Base-by-base conservation (phyloP, 805 yeast species). In the Naumovozyma baii region DNA sequence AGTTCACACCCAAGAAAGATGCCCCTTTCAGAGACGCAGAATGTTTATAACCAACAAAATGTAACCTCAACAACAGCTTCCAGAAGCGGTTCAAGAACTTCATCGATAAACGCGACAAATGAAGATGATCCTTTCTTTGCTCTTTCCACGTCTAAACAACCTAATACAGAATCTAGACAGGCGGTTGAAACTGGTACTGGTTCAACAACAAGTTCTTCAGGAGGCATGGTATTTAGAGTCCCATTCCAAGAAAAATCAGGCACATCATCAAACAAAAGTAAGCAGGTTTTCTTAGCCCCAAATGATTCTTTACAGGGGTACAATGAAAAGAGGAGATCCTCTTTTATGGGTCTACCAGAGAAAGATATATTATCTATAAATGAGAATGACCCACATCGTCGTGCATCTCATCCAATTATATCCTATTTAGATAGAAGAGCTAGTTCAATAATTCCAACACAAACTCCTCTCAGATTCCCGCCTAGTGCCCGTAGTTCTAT, bases 201-300 rank as follows among this genome's bases (percentile, higher is more conserved):
- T 2, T 51, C 57, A 4, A 49, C 54, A 9, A 57, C 64, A 5
- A 56, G 61, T 33, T 55, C 61, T 0, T 50, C 55, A 4, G 54
- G 52, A 31, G 66, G 66, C 14, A 54, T 61, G 62, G 52, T 59
- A 20, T 82, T 82, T 54, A 68, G 92, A 51, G 64, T 76, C 13
- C 90, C 90, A 0, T 82, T 81, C 53, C 85, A 79, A 52, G 83
- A 79, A 22, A 38, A 32, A 20, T n/a, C 22, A 18, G 14, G 20
- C 13, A n/a, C 33, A 5, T n/a, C 14, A 3, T 7, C 36, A 17
- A 15, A 26, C 26, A 13, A 31, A 18, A 20, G 14, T 16, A 7
- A 20, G 8, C 29, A 34, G 17, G 19, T 10, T 7, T 22, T 22
- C 10, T 22, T 22, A 10, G 26, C 26, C 7, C 26, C 26, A 22